These are phyloP conservation scores for Eimeria brunetti DNA, from an alignment of 169 alveolate genomes.

Conservation along the genomic window DNA sequence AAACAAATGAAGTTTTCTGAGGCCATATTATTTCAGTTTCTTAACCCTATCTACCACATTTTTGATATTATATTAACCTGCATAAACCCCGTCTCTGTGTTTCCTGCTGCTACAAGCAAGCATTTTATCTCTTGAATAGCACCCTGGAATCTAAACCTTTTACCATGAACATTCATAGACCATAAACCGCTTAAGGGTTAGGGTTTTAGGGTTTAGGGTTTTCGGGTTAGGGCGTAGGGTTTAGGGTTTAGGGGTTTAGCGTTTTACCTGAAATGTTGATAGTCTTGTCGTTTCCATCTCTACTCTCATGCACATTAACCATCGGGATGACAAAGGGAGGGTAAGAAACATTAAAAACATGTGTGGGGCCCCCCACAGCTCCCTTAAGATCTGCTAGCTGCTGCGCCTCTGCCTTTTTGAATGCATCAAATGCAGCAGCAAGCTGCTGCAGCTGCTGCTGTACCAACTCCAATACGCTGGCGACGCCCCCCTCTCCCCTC, in stretches of 20 bases:
- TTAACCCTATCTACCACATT: too few relatives aligned
- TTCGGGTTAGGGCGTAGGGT: too few relatives aligned
- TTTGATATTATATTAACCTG: too few relatives aligned
- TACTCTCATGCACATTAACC: constrained; percentile 55
- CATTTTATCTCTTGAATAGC: background rate
- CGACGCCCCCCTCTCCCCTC: constrained; percentile 11
- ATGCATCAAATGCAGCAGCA: constrained; percentile 26
- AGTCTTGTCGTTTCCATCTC: constrained; percentile 54
- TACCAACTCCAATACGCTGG: constrained; percentile 40
- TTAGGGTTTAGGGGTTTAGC: too few relatives aligned
- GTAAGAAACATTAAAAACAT: constrained; percentile 47
- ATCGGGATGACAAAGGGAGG: constrained; percentile 60
- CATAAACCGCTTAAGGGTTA: too few relatives aligned
- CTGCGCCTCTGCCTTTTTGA: constrained; percentile 56
- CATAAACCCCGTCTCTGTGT: too few relatives aligned
- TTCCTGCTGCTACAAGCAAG: background rate
- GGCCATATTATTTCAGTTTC: too few relatives aligned
- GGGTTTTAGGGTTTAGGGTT: too few relatives aligned
- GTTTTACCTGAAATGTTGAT: constrained; percentile 44
- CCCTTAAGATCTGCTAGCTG: constrained; percentile 34
- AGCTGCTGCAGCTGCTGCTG: constrained; percentile 49
- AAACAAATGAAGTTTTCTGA: too few relatives aligned
- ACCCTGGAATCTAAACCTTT: too few relatives aligned
- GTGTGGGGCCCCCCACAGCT: constrained; percentile 36
- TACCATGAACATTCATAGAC: too few relatives aligned